These are phyloP conservation scores for Trichoderma endophyticum DNA, from an alignment of 2,329 filamentous ascomycete species.

Conservation along the genomic window DNA sequence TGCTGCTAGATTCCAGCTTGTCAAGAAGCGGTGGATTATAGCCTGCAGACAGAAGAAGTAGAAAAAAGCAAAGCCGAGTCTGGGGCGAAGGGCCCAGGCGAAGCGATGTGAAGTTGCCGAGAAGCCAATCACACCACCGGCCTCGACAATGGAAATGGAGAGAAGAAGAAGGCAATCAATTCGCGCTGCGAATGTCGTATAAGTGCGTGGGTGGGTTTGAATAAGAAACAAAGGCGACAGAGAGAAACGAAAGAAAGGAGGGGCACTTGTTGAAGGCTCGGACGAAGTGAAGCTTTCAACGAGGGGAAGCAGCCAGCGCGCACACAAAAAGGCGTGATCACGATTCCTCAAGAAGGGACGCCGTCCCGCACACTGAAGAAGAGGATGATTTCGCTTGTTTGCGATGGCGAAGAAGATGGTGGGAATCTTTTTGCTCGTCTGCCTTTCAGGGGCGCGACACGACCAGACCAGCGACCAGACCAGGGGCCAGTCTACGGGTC, in stretches of 20 bases:
- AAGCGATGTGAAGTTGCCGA: background rate
- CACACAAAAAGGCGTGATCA: constrained; percentile 5
- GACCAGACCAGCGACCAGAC: constrained; percentile 11
- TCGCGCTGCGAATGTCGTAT: constrained; percentile 13
- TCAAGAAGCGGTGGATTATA: constrained; percentile 1
- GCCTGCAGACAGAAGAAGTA: background rate
- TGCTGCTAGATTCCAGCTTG: background rate
- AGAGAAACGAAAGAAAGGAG: constrained; percentile 11
- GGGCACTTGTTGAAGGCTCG: constrained; percentile 7
- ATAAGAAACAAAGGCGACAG: constrained; percentile 14
- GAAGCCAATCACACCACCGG: constrained; percentile 2
- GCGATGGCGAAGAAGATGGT: constrained; percentile 10
- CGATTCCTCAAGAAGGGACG: constrained; percentile 7
- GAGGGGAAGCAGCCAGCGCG: constrained; percentile 13
- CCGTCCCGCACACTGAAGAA: constrained; percentile 11
- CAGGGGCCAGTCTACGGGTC: constrained; percentile 14
- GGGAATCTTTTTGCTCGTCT: constrained; percentile 14
- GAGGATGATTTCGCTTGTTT: constrained; percentile 14
- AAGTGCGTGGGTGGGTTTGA: background rate
- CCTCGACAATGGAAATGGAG: background rate
- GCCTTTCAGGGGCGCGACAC: constrained; percentile 12
- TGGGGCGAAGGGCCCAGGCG: background rate
- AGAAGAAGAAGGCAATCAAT: constrained; percentile 1
- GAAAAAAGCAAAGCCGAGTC: constrained; percentile 8
- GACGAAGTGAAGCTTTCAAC: background rate